Evolutionary conservation across 306 rosid genomes (phyloP).

Genomic region (Cicer chorassanicum): DNA sequence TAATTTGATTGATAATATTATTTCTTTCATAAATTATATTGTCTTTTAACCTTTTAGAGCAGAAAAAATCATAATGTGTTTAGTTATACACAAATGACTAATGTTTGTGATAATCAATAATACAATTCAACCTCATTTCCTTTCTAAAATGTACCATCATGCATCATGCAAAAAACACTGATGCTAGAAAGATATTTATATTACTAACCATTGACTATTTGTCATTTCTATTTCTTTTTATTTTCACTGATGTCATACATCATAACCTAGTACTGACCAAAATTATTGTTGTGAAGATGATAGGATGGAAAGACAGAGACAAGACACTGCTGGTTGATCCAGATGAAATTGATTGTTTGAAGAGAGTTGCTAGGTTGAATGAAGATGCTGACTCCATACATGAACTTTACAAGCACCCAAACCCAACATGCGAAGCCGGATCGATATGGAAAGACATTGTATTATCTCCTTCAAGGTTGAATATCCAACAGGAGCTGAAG

Average conservation of each 20-base stretch:
- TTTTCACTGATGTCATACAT: neutral
- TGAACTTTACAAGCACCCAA: slow-evolving; percentile 83
- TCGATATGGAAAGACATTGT: slow-evolving; percentile 96
- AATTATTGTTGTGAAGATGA: slow-evolving; percentile 64
- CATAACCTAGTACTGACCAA: slow-evolving; percentile 28
- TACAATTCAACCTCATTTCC: neutral
- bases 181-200: no score
- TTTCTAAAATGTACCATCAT: neutral
- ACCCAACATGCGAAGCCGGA: slow-evolving; percentile 75
- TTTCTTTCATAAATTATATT: neutral
- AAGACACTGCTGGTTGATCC: slow-evolving; percentile 89
- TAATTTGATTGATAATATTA: neutral
- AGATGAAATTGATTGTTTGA: slow-evolving; percentile 84
- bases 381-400: slow-evolving; percentile 71
- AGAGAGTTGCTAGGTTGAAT: slow-evolving; percentile 69
- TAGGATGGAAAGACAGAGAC: slow-evolving; percentile 95
- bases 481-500: slow-evolving; percentile 86
- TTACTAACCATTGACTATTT: neutral
- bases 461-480: slow-evolving; percentile 83
- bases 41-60: neutral
- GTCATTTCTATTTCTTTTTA: neutral
- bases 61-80: neutral
- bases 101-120: neutral
- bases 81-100: slow-evolving; percentile 4
- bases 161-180: no score